Evolutionary conservation across 192 early-diverging fungal species (phyloP).

Genomic region (Thamnidium elegans): DNA sequence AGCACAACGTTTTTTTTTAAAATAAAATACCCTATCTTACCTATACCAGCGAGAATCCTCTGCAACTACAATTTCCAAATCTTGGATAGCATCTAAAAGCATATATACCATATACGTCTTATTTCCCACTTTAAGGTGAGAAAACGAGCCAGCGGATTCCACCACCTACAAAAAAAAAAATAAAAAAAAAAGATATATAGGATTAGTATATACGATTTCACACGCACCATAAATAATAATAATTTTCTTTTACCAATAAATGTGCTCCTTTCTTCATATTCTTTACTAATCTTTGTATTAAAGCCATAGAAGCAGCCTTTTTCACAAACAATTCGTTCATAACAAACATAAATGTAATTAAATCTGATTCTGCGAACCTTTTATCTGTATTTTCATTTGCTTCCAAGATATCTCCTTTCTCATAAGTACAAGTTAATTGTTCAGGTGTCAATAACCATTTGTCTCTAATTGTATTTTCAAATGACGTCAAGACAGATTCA

Average conservation of each 20-base stretch:
- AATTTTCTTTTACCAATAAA: conserved; percentile 56
- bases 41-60: conserved; percentile 79
- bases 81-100: conserved; percentile 77
- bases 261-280: conserved; percentile 61
- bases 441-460: conserved; percentile 50
- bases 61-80: conserved; percentile 60
- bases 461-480: conserved; percentile 52
- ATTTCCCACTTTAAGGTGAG: conserved; percentile 70
- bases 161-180: conserved; percentile 59
- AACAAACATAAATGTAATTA: conserved; percentile 89
- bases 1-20: neutral
- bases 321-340: conserved; percentile 88
- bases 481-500: conserved; percentile 45
- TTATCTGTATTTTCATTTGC: conserved; percentile 11
- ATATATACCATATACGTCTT: conserved; percentile 88
- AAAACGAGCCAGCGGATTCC: conserved; percentile 93
- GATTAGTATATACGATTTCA: neutral
- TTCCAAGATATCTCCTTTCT: conserved; percentile 59
- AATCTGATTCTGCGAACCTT: conserved; percentile 38
- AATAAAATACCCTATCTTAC: conserved; percentile 22
- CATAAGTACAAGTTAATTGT: conserved; percentile 55
- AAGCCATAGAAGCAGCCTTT: conserved; percentile 70
- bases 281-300: conserved; percentile 69
- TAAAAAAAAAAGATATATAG: neutral
- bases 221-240: neutral